phyloP scores from a whole-genome alignment of 768 basidiomycete species.

The Grammothele lineata region DNA sequence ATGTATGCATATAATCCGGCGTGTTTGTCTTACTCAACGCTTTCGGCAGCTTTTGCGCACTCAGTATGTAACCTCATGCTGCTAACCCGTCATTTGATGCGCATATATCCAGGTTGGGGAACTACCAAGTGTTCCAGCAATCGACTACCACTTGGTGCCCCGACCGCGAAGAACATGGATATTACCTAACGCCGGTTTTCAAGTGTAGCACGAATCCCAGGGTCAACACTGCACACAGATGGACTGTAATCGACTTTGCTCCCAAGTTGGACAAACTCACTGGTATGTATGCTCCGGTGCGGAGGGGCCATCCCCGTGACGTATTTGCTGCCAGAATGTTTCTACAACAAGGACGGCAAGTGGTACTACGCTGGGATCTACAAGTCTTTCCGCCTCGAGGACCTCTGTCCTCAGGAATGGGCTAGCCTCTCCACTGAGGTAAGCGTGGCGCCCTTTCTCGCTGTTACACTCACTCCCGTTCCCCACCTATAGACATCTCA shows the following conservation, averaged over 20 bases:
- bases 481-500: conserved; percentile 48
- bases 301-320: no score
- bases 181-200: conserved; percentile 66
- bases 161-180: conserved; percentile 80
- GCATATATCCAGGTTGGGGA: conserved; percentile 44
- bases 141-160: conserved; percentile 75
- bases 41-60: conserved; percentile 46
- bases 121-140: conserved; percentile 65
- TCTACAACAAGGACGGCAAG: conserved; percentile 73
- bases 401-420: conserved; percentile 68
- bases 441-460: conserved; percentile 4
- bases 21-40: neutral
- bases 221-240: conserved; percentile 71
- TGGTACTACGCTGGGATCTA: conserved; percentile 88
- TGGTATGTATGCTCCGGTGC: conserved; percentile 40
- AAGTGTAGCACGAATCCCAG: conserved; percentile 80
- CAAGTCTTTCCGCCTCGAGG: conserved; percentile 58
- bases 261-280: conserved; percentile 57
- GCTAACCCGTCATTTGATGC: neutral
- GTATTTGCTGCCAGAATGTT: conserved; percentile 67
- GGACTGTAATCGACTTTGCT: conserved; percentile 61
- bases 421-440: conserved; percentile 63
- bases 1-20: conserved; percentile 20
- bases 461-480: neutral
- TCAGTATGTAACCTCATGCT: conserved; percentile 38